Conservation (phyloP, 2,329 filamentous ascomycete species). For the Bipolaris cookei region DNA sequence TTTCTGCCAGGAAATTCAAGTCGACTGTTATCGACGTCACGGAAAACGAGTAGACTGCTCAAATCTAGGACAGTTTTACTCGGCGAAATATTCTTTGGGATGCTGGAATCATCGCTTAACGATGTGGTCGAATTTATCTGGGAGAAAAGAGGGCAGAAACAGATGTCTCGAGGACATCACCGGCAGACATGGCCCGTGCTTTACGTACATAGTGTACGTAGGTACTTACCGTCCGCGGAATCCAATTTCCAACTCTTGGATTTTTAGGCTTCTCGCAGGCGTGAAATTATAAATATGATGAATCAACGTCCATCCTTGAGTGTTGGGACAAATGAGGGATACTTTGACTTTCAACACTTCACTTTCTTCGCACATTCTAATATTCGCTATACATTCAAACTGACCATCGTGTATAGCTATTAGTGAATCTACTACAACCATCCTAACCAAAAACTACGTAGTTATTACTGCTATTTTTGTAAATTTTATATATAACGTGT, state of each 20-base stretch:
- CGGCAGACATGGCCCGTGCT: neutral
- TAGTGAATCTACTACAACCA: no score
- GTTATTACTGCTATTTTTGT: no score
- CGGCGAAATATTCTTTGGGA: no score
- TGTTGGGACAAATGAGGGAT: neutral
- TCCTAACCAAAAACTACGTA: no score
- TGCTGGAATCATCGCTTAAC: neutral
- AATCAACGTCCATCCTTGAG: neutral
- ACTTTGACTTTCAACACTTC: no score
- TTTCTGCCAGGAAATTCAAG: conserved; percentile 63
- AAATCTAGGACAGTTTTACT: neutral
- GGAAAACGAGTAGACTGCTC: conserved; percentile 63
- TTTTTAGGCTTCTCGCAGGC: neutral
- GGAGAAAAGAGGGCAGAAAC: neutral
- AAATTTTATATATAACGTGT: no score
- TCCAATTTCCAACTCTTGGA: neutral
- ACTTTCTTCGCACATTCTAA: no score
- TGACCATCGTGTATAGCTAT: no score
- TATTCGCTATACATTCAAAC: no score
- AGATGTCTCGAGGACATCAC: neutral
- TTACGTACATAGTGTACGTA: neutral
- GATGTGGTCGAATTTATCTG: neutral
- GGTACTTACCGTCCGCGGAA: neutral
- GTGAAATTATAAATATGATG: neutral
- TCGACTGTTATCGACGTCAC: conserved; percentile 62